Base-by-base conservation (phyloP, 1,139 yeast species). In the Saccharomyces hybrid region DNA sequence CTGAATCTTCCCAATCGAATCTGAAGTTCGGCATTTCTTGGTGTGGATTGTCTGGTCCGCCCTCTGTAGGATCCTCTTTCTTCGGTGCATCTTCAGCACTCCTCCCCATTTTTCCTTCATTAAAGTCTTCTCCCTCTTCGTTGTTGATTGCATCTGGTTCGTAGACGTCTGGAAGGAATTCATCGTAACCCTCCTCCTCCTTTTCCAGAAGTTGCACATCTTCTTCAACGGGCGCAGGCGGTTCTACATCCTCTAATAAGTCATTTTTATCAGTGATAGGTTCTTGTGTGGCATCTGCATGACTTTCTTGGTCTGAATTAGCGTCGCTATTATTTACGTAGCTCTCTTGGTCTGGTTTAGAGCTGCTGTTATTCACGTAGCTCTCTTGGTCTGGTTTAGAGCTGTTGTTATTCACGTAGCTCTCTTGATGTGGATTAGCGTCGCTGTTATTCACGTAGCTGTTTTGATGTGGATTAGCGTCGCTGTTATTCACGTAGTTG, bases 1-100 rank as follows among this genome's bases (percentile, higher is more conserved):
- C 52, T 2, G 61, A 52, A 6, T 47, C 50, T 55, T 63, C 67
- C 66, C 66, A 64, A 12, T 56, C 62, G 52, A 63, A 63, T 12
- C 46, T 52, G 50, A 50, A 60, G 49, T 55, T 58, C 11, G 48
- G 27, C 31, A 27, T n/a, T 27, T 46, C 48, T 46, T 46, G 19
- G 2, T 9, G 28, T 28, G 48, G 7, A 11, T 46, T 14, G 12
- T 11, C 7, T 11, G 16, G 6, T 44, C 44, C 44, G 21, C n/a
- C 44, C n/a, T 28, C 42, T 16, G 46, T 19, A 2, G 42, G 53
- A 4, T 44, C 9, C 14, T 12, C 31, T 12, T 32, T 9, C 12
- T 47, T 29, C 3, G 12, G 42, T 32, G 27, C 9, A 19, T 34
- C 31, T 21, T 34, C 47, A 28, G 12, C n/a, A 38, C 44, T 38